Base-by-base conservation (phyloP, 495 filamentous ascomycete species). In the Tuber melanosporum region DNA sequence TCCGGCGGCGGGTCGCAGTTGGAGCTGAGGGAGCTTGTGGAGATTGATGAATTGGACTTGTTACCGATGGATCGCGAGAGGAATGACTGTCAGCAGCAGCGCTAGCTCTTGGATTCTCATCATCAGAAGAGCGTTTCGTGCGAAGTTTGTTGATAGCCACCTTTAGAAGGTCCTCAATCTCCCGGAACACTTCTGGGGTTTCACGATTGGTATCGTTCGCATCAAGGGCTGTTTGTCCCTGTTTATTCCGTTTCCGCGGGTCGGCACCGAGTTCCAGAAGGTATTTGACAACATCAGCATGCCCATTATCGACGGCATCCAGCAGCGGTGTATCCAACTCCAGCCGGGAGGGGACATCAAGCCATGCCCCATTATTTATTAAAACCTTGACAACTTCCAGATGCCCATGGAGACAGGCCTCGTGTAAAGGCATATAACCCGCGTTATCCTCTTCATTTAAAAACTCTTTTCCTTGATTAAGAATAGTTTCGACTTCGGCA, bases 301-400 rank as follows among this genome's bases (percentile, higher is more conserved):
- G 93, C 2, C 93, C 92, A 82, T 98, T 98, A 80, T 98, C 95
- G 43, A 97, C 92, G 0, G 95, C 95, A 86, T 99, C 95, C 66
- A 98, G 92, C 46, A 99, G 87, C 32, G 95, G 96, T 0, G 95
- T 97, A 78, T 99, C 95, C 82, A 91, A 92, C 80, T 97, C 93
- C 71, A 94, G 92, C 82, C 93, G 93, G 15, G 88, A 90, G 72
- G 88, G 86, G 72, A 88, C 89, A 78, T 97, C 91, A 20, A 93
- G 89, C 74, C 93, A 91, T 84, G 94, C 97, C 42, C 93, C 92
- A 73, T 91, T 89, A 10, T 91, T 88, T 74, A 98, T 87, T 17
- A 99, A 87, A 70, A 93, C 88, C 82, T 92, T 89, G 32, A 95
- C 95, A 74, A 98, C 92, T 52, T 93, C 89, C 9, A 88, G 89